Conservation (phyloP, 768 basidiomycete genomes). For the Tephrocybe sp. region DNA sequence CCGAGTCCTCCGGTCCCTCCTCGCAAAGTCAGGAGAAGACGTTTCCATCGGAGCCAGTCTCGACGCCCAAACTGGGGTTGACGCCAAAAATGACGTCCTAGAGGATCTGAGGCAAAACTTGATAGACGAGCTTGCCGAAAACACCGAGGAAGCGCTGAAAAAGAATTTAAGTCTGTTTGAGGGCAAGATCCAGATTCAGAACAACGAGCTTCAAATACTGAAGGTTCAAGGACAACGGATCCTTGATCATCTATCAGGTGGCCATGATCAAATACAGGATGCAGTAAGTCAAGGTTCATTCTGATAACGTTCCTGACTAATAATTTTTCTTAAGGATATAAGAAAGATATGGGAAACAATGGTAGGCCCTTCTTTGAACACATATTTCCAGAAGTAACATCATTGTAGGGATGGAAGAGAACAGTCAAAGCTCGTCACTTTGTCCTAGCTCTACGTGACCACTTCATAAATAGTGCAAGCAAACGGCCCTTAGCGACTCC, state of each 20-base stretch:
- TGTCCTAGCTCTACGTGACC: slow-evolving; percentile 3
- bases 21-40: background rate
- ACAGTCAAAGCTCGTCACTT: slow-evolving; percentile 1
- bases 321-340: background rate
- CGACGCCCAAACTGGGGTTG: background rate
- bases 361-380: background rate
- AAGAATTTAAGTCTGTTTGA: background rate
- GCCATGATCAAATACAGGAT: background rate
- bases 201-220: background rate
- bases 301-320: background rate
- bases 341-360: background rate
- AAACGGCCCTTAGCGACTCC: background rate
- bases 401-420: slow-evolving; percentile 2
- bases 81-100: background rate
- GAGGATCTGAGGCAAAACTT: background rate
- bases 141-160: background rate
- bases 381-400: background rate
- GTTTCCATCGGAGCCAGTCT: too few relatives aligned
- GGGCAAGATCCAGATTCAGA: background rate
- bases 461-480: background rate
- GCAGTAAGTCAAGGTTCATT: background rate
- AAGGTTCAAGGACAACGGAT: background rate
- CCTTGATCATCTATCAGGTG: background rate
- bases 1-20: background rate
- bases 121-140: background rate